Evolutionary conservation across 2,329 filamentous ascomycete genomes (phyloP), one percentile per base, ranked within the genome.

Genomic region (Pyrenophora teres): DNA sequence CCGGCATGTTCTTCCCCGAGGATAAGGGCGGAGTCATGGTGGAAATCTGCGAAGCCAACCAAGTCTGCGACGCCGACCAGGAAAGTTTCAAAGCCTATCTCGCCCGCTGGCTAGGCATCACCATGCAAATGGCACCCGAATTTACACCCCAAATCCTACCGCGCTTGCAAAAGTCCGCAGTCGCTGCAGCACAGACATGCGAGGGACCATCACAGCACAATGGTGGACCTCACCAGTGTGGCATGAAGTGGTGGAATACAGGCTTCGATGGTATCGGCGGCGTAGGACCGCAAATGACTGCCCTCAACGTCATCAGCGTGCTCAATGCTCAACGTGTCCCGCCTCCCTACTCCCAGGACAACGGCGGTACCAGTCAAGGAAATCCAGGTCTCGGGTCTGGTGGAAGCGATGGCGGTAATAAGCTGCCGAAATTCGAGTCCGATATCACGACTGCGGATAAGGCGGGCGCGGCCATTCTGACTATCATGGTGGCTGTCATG

Each of bases 61-160:
- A 67, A 18, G 71, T 71, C 40, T 80, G 77, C 63, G 67, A 80
- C 62, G 63, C 68, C 21, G 77, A 80, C 53, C 76, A 78, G 54
- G 70, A 70, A 16, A 76, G 73, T 37, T 77, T 76, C 65, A 76
- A 76, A 65, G 76, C 76, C n/a, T 78, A 77, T 54, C 68, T 79
- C 7, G 64, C 74, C 3, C 75, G 77, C 52, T 79, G 76, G 74
- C 72, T 81, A 73, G 83, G 81, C 12, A 76, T 79, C 3, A 78
- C 83, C 4, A 79, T 78, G 0, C 81, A 86, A 59, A 74, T 86
- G 51, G 84, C 82, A 0, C 84, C 84, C 0, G 85, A 80, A 82
- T 81, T 3, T 72, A 74, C 54, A 70, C 79, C 31, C 1, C 64
- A 66, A 7, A 76, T 87, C 46, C 76, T 81, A 63, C 77, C 81